phyloP scores from a whole-genome alignment of 805 yeast species.

The Cyberlindnera samutprakarnensis region DNA sequence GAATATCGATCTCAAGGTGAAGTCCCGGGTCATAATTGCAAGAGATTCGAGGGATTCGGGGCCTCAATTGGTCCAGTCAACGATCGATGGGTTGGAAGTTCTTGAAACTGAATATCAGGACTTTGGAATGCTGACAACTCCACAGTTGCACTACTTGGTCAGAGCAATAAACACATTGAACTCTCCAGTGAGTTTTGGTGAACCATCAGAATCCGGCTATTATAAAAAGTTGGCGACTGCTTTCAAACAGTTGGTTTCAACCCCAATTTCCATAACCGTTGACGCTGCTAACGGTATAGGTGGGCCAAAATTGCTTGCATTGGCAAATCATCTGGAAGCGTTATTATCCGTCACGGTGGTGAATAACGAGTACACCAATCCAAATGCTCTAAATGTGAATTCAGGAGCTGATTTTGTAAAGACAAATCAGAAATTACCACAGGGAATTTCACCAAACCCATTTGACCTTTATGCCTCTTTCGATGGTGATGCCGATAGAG shows the following conservation, averaged over 20 bases:
- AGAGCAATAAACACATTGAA: conserved; percentile 56
- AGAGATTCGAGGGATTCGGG: conserved; percentile 89
- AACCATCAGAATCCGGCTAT: conserved; percentile 60
- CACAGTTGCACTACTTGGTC: conserved; percentile 86
- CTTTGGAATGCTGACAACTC: conserved; percentile 78
- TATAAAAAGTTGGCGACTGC: conserved; percentile 53
- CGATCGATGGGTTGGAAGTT: conserved; percentile 53
- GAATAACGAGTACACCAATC: conserved; percentile 47
- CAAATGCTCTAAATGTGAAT: conserved; percentile 56
- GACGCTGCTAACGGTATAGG: conserved; percentile 99
- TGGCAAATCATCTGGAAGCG: conserved; percentile 37
- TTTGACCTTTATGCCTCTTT: conserved; percentile 66
- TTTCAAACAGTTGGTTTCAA: conserved; percentile 35
- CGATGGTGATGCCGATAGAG: conserved; percentile 97
- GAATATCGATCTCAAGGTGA: conserved; percentile 36
- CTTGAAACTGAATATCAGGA: conserved; percentile 41
- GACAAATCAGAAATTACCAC: conserved; percentile 75
- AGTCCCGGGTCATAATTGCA: conserved; percentile 56
- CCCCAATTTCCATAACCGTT: conserved; percentile 44
- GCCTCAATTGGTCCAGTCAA: conserved; percentile 49
- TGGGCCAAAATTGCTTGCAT: conserved; percentile 55
- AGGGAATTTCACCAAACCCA: conserved; percentile 40
- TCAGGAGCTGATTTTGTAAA: conserved; percentile 98
- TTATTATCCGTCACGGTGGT: conserved; percentile 39
- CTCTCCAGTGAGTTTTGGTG: conserved; percentile 42